A percentile compares a stretch with the other conserved stretches of the same genome.
phyloP scores from a whole-genome alignment of 1,139 yeast genomes.

The Suhomyces coccinellae region DNA sequence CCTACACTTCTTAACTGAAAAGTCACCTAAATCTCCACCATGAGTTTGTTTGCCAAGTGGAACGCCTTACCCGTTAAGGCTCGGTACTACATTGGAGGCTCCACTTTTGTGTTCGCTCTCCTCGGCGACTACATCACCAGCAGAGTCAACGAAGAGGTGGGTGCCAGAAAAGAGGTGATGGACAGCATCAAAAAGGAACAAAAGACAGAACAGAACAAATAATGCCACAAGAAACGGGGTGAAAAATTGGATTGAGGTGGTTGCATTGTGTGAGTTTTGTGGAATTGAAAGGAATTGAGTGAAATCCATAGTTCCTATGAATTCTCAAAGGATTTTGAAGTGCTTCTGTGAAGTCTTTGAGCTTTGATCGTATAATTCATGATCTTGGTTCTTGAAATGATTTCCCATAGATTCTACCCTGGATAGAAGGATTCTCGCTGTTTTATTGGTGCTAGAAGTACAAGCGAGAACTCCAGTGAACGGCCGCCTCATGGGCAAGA shows the following conservation, averaged over 20 bases:
- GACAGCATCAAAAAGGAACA: conserved; percentile 1
- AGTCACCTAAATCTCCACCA: conserved; percentile 10
- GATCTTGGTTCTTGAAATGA: too few relatives aligned
- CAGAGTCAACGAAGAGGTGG: conserved; percentile 47
- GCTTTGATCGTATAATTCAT: too few relatives aligned
- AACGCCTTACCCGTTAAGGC: conserved; percentile 51
- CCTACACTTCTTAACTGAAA: background rate
- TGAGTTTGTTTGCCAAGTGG: conserved; percentile 49
- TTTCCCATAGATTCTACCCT: too few relatives aligned
- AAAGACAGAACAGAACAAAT: background rate
- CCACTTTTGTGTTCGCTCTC: conserved; percentile 54
- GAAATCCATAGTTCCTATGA: background rate
- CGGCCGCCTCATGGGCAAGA: too few relatives aligned
- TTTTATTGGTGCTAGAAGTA: too few relatives aligned
- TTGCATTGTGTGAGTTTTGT: background rate
- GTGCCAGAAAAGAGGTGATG: conserved; percentile 33
- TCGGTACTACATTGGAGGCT: conserved; percentile 53
- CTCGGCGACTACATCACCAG: conserved; percentile 51
- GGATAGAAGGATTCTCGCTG: too few relatives aligned
- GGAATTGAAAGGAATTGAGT: background rate
- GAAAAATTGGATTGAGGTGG: background rate
- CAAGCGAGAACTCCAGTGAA: too few relatives aligned
- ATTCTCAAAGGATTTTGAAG: background rate
- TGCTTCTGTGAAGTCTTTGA: background rate
- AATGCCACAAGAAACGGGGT: background rate